Evolutionary conservation across 768 basidiomycete species (phyloP).

Genomic region (Lactarius hatsudake): DNA sequence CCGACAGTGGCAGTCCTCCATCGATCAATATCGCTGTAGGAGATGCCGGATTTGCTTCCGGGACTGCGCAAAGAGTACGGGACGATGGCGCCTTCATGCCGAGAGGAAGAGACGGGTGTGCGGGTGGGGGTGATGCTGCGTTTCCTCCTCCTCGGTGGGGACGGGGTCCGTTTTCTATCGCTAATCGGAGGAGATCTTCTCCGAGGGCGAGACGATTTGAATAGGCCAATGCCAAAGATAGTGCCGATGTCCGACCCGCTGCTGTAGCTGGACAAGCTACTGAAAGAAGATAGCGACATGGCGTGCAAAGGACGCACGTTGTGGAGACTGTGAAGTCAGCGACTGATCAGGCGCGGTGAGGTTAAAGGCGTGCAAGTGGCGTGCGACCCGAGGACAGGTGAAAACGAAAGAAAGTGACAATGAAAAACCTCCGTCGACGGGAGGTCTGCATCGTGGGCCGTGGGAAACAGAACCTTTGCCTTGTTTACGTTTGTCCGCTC

Average conservation of each 20-base stretch:
- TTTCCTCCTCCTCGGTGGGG: conserved; percentile 14
- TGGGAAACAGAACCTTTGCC: conserved; percentile 2
- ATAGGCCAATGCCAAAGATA: conserved; percentile 8
- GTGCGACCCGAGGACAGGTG: not conserved
- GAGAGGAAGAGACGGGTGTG: conserved; percentile 5
- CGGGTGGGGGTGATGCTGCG: conserved; percentile 22
- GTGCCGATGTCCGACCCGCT: conserved; percentile 25
- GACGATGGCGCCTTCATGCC: conserved; percentile 10
- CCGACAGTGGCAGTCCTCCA: conserved; percentile 12
- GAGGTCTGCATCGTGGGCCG: conserved; percentile 17
- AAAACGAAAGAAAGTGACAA: not conserved
- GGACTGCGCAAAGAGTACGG: conserved; percentile 18
- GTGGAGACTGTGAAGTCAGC: not conserved
- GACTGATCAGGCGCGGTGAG: not conserved
- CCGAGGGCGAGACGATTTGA: conserved; percentile 16
- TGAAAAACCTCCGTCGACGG: not conserved
- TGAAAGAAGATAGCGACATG: conserved; percentile 26
- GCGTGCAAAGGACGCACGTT: conserved; percentile 19
- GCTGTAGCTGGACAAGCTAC: conserved; percentile 26
- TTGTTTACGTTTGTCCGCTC: not conserved
- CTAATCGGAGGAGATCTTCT: conserved; percentile 3
- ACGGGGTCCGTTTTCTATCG: conserved; percentile 3
- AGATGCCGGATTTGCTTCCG: conserved; percentile 19
- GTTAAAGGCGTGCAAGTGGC: not conserved
- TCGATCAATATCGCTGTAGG: conserved; percentile 22